Conservation (phyloP, 2,329 filamentous ascomycete species). For the Cladorrhinum sp. region DNA sequence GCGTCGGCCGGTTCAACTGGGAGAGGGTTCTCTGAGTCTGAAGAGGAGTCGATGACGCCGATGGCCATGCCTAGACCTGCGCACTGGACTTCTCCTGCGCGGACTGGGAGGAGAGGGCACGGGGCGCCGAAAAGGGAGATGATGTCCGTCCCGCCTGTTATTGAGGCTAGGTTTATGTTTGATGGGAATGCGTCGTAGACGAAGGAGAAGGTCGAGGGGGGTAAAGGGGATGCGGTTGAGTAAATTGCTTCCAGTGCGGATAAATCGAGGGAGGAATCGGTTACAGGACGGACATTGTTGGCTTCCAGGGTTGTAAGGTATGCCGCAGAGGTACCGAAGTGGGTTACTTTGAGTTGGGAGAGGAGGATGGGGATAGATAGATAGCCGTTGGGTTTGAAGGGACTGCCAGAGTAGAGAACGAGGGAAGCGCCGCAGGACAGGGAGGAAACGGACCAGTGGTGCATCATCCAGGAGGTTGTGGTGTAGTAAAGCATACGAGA, state of each 20-base stretch:
- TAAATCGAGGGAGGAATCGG: slow-evolving; percentile 55
- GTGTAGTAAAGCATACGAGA: slow-evolving; percentile 90
- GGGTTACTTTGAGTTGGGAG: slow-evolving; percentile 76
- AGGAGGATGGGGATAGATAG: slow-evolving; percentile 81
- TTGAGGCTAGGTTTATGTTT: slow-evolving; percentile 82
- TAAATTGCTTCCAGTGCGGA: slow-evolving; percentile 77
- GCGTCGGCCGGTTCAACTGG: slow-evolving; percentile 54
- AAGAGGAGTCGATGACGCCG: slow-evolving; percentile 54
- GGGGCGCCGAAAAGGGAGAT: slow-evolving; percentile 91
- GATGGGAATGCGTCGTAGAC: slow-evolving; percentile 80
- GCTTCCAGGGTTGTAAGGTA: slow-evolving; percentile 91
- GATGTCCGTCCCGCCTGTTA: slow-evolving; percentile 95
- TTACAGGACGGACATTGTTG: slow-evolving; percentile 60
- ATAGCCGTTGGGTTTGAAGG: slow-evolving; percentile 76
- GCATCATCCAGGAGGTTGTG: slow-evolving; percentile 99
- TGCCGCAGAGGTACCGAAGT: slow-evolving; percentile 93
- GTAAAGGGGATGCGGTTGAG: slow-evolving; percentile 87
- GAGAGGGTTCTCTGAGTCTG: slow-evolving; percentile 49
- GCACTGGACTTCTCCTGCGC: slow-evolving; percentile 72
- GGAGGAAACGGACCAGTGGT: slow-evolving; percentile 91
- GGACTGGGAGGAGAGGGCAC: slow-evolving; percentile 70
- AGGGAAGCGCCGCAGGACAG: slow-evolving; percentile 80
- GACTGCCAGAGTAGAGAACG: slow-evolving; percentile 88
- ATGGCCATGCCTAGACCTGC: slow-evolving; percentile 79
- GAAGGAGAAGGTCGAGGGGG: slow-evolving; percentile 88